These are phyloP conservation scores for Cenchrus americanus DNA, from an alignment of 176 grass and related monocot genomes.

Conservation along the genomic window DNA sequence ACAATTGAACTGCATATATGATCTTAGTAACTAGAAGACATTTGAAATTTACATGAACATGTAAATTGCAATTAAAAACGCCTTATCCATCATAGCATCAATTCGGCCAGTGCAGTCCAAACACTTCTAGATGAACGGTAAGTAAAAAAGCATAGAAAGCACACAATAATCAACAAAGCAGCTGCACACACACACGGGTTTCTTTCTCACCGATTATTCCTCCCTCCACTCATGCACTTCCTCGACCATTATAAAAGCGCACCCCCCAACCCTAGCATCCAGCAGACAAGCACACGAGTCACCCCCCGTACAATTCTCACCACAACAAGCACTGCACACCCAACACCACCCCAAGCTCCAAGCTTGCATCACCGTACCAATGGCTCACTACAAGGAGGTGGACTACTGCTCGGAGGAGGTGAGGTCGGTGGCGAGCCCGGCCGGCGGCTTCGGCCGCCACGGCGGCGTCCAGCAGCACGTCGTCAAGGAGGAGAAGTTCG, in stretches of 20 bases:
- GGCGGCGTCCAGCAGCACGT: slow-evolving; percentile 39
- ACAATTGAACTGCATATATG: background rate
- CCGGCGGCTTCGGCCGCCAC: slow-evolving; percentile 14
- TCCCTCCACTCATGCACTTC: background rate
- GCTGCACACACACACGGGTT: background rate
- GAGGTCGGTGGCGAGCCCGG: slow-evolving; percentile 30
- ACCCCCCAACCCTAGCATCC: background rate
- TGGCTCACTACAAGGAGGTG: slow-evolving; percentile 55
- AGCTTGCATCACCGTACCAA: background rate
- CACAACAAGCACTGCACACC: background rate
- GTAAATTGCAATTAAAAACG: background rate
- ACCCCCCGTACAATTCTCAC: background rate
- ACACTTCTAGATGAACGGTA: background rate
- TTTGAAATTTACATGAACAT: background rate
- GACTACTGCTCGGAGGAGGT: slow-evolving; percentile 55
- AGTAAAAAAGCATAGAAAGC: background rate
- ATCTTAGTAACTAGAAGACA: no score
- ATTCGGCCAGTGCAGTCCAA: background rate
- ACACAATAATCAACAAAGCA: background rate
- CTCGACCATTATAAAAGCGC: slow-evolving; percentile 22
- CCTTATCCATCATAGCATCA: background rate
- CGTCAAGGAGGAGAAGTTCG: slow-evolving; percentile 46
- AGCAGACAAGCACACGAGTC: background rate
- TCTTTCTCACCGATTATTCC: slow-evolving; percentile 27
- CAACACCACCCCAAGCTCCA: background rate